Conservation (phyloP, 768 basidiomycete species). For the Tricholoma flavovirens region DNA sequence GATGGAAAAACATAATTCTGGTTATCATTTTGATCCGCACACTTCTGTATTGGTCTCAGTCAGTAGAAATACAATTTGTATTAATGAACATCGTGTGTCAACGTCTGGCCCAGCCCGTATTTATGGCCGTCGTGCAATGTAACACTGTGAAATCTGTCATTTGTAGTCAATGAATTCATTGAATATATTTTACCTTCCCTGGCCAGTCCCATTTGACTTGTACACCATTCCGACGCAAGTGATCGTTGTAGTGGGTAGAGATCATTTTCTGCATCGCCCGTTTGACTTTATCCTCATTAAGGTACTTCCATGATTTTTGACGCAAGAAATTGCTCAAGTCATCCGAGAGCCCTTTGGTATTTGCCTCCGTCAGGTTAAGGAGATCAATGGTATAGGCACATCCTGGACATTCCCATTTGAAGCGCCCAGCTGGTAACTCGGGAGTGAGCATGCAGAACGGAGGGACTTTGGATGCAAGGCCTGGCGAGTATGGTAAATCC, state of each 20-base stretch:
- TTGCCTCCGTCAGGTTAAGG: slow-evolving; percentile 30
- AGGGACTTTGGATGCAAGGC: slow-evolving; percentile 28
- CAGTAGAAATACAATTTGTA: not conserved
- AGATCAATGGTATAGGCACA: slow-evolving; percentile 47
- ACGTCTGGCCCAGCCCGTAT: too few relatives aligned
- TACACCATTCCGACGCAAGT: slow-evolving; percentile 5
- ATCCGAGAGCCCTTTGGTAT: slow-evolving; percentile 20
- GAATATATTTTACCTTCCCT: not conserved
- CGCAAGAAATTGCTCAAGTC: slow-evolving; percentile 19
- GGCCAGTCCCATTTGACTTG: not conserved
- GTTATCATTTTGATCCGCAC: not conserved
- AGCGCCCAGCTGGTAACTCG: slow-evolving; percentile 33
- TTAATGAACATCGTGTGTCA: not conserved
- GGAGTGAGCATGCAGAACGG: slow-evolving; percentile 31
- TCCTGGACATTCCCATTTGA: slow-evolving; percentile 50
- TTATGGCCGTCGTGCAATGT: not conserved
- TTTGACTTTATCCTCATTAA: slow-evolving; percentile 26
- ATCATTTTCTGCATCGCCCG: slow-evolving; percentile 19
- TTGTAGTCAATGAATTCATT: not conserved
- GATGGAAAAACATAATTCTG: too few relatives aligned
- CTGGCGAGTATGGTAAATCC: slow-evolving; percentile 16
- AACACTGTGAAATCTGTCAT: not conserved
- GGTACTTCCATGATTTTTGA: slow-evolving; percentile 30
- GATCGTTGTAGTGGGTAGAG: slow-evolving; percentile 22
- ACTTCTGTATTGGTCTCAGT: too few relatives aligned